Base-by-base conservation (phyloP, 2,329 filamentous ascomycete genomes). In the Aspergillus persii region DNA sequence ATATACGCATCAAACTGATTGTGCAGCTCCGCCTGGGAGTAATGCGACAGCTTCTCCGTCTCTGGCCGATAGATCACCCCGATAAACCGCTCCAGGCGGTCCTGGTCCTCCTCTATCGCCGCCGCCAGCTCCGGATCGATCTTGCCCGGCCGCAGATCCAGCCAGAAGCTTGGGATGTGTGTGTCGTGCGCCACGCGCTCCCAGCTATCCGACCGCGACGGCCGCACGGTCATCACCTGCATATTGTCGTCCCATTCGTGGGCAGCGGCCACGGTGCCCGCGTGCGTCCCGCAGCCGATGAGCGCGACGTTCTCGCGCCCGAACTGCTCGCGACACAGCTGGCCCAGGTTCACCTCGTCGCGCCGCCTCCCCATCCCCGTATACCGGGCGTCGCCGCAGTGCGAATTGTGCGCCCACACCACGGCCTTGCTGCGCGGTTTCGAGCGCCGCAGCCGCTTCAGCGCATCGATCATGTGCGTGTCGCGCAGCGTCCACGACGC, bases 351-450 rank as follows among this genome's bases (percentile, higher is more conserved):
- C 51, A 83, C 66, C 66, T 83, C 79, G 7, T 76, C 75, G 18
- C 74, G 69, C 3, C 71, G 66, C 36, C 66, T 70, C 8, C 80
- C 78, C 81, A 83, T 83, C 56, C 76, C 78, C 5, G 80, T 83
- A 36, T 75, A 78, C 15, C 81, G 74, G n/a, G 81, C 81, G 63
- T 84, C 82, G n/a, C 81, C 82, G 9, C 82, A 68, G 53, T 84
- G 82, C 53, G 77, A 81, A 59, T 83, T 83, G 62, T 83, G 81
- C 29, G 82, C 81, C 81, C 81, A 85, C 9, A 84, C 78, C 4
- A 84, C 75, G 0, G 79, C 80, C 59, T 82, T 83, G 9, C 70
- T 70, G 1, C 71, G 68, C 1, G 72, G 71, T 36, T 77, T 76
- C 56, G 76, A 71, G 56, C 78, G 72, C 23, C 83, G 68, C 1